phyloP scores from a whole-genome alignment of 148 eudicot genomes.

The Chenopodium berlandieri region DNA sequence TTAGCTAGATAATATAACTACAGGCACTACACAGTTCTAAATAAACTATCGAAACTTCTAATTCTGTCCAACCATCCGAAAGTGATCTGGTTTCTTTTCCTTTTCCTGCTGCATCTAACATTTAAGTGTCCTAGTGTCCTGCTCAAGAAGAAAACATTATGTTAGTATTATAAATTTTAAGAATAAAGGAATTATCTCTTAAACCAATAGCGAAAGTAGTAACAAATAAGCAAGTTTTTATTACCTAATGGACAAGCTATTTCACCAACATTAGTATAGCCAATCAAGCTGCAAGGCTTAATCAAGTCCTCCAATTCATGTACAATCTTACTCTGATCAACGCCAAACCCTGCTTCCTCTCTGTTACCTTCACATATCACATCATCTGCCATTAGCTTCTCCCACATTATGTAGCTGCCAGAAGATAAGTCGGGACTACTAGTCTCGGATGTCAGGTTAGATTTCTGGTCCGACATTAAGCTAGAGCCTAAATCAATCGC shows the following conservation, averaged over 20 bases:
- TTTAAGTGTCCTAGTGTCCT: conserved; percentile 24
- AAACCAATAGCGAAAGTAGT: background rate
- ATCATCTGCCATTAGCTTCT: conserved; percentile 66
- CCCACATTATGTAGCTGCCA: conserved; percentile 59
- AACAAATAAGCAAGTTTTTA: background rate
- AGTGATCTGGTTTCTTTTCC: background rate
- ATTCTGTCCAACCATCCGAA: background rate
- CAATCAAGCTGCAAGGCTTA: conserved; percentile 26
- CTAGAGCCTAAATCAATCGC: conserved; percentile 21
- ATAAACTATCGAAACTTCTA: background rate
- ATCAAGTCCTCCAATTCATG: conserved; percentile 56
- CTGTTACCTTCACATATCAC: conserved; percentile 40
- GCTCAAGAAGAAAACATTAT: background rate
- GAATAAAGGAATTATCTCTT: background rate
- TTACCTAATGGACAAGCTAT: conserved; percentile 27
- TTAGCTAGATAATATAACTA: background rate
- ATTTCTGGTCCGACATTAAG: conserved; percentile 26
- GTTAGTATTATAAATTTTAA: background rate
- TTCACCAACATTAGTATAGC: conserved; percentile 30
- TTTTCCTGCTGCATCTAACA: background rate
- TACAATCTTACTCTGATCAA: conserved; percentile 31
- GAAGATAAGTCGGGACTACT: conserved; percentile 32
- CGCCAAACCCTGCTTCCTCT: conserved; percentile 16
- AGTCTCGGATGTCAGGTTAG: conserved; percentile 26
- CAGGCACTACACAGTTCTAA: background rate